Percentiles rank a stretch among this genome's conserved stretches.
Conservation (phyloP, 192 early-diverging fungal genomes). For the Radiomyces spectabilis region DNA sequence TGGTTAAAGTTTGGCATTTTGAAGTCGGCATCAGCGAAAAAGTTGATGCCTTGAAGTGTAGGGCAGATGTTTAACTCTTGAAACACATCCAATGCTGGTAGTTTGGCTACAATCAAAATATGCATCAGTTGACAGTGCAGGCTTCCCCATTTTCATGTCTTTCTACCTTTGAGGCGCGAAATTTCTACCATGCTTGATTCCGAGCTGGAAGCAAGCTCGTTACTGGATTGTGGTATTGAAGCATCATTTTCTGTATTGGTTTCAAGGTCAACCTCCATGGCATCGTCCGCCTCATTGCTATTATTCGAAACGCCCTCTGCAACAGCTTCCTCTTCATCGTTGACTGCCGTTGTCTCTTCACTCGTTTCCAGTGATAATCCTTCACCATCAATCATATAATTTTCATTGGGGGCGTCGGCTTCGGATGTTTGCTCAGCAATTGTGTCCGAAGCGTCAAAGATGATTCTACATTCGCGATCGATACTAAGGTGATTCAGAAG, state of each 20-base stretch:
- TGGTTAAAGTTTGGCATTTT: too few relatives aligned
- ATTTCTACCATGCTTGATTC: conserved; percentile 25
- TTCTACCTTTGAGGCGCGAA: conserved; percentile 33
- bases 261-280: conserved; percentile 1
- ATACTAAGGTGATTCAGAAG: conserved; percentile 84
- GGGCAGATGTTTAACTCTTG: conserved; percentile 48
- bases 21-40: conserved; percentile 47
- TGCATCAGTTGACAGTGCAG: too few relatives aligned
- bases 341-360: too few relatives aligned
- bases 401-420: neutral
- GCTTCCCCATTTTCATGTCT: too few relatives aligned
- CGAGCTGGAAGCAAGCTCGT: neutral
- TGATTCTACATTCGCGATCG: conserved; percentile 75
- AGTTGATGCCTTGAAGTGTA: conserved; percentile 60
- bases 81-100: conserved; percentile 1
- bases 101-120: conserved; percentile 3
- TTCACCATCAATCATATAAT: too few relatives aligned
- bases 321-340: too few relatives aligned
- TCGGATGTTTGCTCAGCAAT: conserved; percentile 25
- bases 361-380: too few relatives aligned
- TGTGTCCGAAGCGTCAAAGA: conserved; percentile 92
- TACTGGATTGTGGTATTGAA: neutral
- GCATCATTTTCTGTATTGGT: neutral
- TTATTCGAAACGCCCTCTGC: too few relatives aligned
- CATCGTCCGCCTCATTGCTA: conserved; percentile 1